Conservation (phyloP, 2,329 filamentous ascomycete species). For the Tolypocladium album region DNA sequence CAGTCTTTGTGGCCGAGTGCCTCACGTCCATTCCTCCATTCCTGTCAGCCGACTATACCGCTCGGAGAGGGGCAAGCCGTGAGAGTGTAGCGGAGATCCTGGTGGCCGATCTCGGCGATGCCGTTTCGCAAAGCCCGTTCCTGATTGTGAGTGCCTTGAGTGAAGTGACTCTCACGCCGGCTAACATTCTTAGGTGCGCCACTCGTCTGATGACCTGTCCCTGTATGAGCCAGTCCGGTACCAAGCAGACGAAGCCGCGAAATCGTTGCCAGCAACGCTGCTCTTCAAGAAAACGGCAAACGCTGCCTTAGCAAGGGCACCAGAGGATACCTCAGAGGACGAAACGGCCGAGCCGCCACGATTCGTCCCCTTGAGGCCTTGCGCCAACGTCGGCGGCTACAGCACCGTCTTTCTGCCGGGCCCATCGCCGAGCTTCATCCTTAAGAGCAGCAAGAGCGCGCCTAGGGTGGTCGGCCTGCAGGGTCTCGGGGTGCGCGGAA, state of each 20-base stretch:
- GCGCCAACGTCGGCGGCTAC: conserved; percentile 63
- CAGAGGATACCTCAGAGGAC: conserved; percentile 38
- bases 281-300: conserved; percentile 71
- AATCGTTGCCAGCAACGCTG: conserved; percentile 42
- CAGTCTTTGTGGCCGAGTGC: conserved; percentile 65
- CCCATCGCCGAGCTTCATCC: conserved; percentile 65
- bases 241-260: conserved; percentile 20
- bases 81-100: conserved; percentile 71
- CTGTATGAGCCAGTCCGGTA: conserved; percentile 73
- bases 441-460: conserved; percentile 69
- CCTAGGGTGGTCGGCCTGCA: conserved; percentile 68
- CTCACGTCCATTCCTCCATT: conserved; percentile 68
- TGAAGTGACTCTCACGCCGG: too few species aligned
- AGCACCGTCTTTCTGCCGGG: conserved; percentile 77
- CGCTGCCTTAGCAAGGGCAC: conserved; percentile 49
- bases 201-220: conserved; percentile 69
- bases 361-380: conserved; percentile 43
- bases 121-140: conserved; percentile 59
- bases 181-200: conserved; percentile 49
- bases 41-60: conserved; percentile 58
- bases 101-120: conserved; percentile 75
- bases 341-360: conserved; percentile 34
- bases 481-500: conserved; percentile 54
- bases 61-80: conserved; percentile 58
- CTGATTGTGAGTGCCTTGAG: conserved; percentile 53